Percentiles rank a stretch among this genome's conserved stretches.
phyloP scores from a whole-genome alignment of 202 grass and related monocot species.

The Panicum virgatum region DNA sequence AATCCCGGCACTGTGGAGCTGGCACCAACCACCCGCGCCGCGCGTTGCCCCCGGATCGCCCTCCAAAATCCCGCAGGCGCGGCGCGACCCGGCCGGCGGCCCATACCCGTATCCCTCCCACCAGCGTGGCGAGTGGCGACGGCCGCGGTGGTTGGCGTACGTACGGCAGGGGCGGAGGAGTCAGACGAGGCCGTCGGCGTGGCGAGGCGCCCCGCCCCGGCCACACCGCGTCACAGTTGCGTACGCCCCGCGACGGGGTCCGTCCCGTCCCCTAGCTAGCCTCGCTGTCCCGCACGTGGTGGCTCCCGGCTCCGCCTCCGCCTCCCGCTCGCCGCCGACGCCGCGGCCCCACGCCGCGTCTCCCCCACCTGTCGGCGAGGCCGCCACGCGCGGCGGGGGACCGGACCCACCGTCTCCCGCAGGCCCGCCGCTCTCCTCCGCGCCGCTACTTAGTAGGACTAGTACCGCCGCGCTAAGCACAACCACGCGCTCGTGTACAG shows the following conservation, averaged over 20 bases:
- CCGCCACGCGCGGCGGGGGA: not conserved
- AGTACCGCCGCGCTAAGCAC: no score
- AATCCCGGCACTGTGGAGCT: not conserved
- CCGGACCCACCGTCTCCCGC: not conserved
- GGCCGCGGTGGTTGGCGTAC: not conserved
- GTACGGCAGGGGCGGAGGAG: conserved; percentile 9
- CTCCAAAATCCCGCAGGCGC: not conserved
- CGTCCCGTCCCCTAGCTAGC: no score
- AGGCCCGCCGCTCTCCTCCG: not conserved
- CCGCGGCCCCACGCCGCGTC: not conserved
- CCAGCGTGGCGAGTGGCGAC: not conserved
- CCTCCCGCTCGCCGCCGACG: conserved; percentile 21
- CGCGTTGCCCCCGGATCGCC: conserved; percentile 9
- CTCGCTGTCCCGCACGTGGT: conserved; percentile 67
- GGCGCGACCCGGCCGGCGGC: no score
- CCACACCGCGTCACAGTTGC: conserved; percentile 39
- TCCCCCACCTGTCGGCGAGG: conserved; percentile 11
- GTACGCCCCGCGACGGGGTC: not conserved
- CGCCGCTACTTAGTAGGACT: no score
- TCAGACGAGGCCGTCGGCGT: conserved; percentile 2
- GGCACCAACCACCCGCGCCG: not conserved
- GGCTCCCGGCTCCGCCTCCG: not conserved
- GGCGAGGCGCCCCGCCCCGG: not conserved
- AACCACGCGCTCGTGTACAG: not conserved
- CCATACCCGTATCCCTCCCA: not conserved